Evolutionary conservation across 2,329 filamentous ascomycete species (phyloP).

Genomic region (Verticillium dahliae): DNA sequence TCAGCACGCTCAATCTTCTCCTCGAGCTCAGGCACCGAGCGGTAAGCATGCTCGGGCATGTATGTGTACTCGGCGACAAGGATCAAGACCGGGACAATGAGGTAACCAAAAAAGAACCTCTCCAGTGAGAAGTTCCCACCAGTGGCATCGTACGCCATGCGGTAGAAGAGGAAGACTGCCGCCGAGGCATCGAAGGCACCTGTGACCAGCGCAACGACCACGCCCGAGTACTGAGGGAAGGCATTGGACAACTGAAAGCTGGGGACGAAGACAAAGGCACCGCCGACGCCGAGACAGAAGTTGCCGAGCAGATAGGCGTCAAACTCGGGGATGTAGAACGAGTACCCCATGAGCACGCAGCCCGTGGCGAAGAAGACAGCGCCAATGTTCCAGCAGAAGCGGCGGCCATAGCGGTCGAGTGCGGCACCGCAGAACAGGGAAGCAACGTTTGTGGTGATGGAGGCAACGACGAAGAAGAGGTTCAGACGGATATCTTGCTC

Average conservation of each 20-base stretch:
- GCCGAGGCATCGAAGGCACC: constrained; percentile 61
- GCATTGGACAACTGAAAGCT: constrained; percentile 61
- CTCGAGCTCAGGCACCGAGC: constrained; percentile 29
- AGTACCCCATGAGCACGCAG: constrained; percentile 53
- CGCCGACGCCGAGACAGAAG: constrained; percentile 53
- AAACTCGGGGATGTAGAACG: constrained; percentile 42
- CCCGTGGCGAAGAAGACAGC: constrained; percentile 51
- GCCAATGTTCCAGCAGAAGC: constrained; percentile 55
- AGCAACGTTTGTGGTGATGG: constrained; percentile 53
- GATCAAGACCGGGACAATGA: constrained; percentile 26
- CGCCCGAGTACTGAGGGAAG: constrained; percentile 52
- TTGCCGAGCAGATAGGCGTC: constrained; percentile 56
- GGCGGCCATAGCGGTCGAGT: constrained; percentile 60
- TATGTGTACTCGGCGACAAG: constrained; percentile 26
- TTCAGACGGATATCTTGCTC: constrained; percentile 48
- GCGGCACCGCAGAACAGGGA: constrained; percentile 61
- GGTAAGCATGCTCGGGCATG: constrained; percentile 32
- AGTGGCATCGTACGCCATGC: constrained; percentile 43
- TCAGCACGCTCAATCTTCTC: constrained; percentile 28
- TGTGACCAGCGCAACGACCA: constrained; percentile 55
- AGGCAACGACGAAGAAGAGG: constrained; percentile 49
- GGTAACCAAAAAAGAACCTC: constrained; percentile 32
- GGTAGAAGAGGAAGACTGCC: constrained; percentile 54
- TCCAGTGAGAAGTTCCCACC: constrained; percentile 24
- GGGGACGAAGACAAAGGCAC: constrained; percentile 57